Evolutionary conservation across 1,284 basidiomycete genomes (phyloP), one percentile per base, ranked within the genome.

Genomic region (Microbotryum intermedium): DNA sequence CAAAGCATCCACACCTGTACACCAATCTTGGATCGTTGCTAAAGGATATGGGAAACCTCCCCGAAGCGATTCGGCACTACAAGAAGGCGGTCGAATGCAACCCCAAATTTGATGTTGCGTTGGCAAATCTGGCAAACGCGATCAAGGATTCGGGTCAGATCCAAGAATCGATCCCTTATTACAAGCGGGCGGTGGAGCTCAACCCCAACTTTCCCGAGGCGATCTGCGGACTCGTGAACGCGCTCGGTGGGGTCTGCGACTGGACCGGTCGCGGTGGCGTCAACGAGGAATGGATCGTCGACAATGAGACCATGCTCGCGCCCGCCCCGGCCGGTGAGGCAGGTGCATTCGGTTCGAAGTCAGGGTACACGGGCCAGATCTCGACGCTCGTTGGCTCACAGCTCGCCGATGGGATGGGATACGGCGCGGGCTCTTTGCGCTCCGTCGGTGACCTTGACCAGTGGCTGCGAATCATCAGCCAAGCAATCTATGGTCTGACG

Each of bases 121-220:
- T 84, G 11, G 81, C 82, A 21, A 83, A 84, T 62, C 75, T 83
- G 64, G 83, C 79, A n/a, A 84, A 83, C 69, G 80, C 81, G 0
- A 73, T 84, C 69, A 80, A 80, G 66, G 80, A 82, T 60, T 72
- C 72, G 61, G 81, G 80, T 46, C 55, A 76, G 60, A 39, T 62
- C 44, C 75, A 80, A 63, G 82, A 84, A 57, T 79, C 81, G 20
- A 77, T 84, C 54, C 72, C 73, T 20, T 83, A 79, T 72, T 84
- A 83, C 64, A 74, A 78, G 10, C 76, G 81, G 10, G 82, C 82
- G 3, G 76, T 83, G 11, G 69, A 75, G 23, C 75, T 76, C n/a
- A 82, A 83, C 59, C 78, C 81, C 4, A 70, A 78, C 29, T 79
- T 83, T 43, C 77, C 81, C 2, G 83, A 84, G 64, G 83, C 82